phyloP scores from a whole-genome alignment of 2,329 filamentous ascomycete genomes.

The Zarea fungicola region DNA sequence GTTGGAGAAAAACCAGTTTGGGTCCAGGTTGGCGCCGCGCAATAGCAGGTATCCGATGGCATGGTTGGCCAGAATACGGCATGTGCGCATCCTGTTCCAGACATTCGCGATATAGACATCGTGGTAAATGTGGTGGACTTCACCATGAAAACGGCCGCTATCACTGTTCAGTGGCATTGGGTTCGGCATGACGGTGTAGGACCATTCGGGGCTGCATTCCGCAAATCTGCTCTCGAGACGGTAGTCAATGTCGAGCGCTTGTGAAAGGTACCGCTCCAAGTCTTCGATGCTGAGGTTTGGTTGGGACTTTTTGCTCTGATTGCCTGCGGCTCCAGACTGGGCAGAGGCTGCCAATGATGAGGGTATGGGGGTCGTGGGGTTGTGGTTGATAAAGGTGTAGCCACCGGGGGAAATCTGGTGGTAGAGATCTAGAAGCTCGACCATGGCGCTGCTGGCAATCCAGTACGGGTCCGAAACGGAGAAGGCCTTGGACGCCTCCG shows the following conservation, averaged over 20 bases:
- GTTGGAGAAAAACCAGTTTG: slow-evolving; percentile 15
- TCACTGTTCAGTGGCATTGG: neutral
- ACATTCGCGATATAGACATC: slow-evolving; percentile 13
- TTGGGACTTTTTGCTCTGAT: slow-evolving; percentile 3
- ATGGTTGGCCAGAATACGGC: slow-evolving; percentile 13
- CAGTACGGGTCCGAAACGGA: slow-evolving; percentile 13
- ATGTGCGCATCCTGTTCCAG: slow-evolving; percentile 13
- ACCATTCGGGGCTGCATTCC: slow-evolving; percentile 10
- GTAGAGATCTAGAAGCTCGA: slow-evolving; percentile 12
- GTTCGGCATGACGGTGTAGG: slow-evolving; percentile 9
- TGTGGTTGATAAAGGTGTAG: slow-evolving; percentile 8
- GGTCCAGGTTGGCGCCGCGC: slow-evolving; percentile 11
- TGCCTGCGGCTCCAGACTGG: neutral
- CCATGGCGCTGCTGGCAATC: slow-evolving; percentile 12
- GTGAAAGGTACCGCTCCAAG: slow-evolving; percentile 12
- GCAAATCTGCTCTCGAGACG: slow-evolving; percentile 12
- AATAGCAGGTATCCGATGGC: slow-evolving; percentile 10
- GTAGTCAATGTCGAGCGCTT: slow-evolving; percentile 12
- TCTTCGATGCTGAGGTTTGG: slow-evolving; percentile 9
- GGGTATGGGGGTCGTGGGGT: neutral
- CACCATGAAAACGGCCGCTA: slow-evolving; percentile 5
- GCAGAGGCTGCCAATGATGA: neutral
- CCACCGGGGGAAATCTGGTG: slow-evolving; percentile 12
- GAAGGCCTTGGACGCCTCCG: slow-evolving; percentile 13
- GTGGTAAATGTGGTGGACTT: slow-evolving; percentile 12